phyloP scores from a whole-genome alignment of 2,329 filamentous ascomycete genomes.

The Aspergillus texensis region DNA sequence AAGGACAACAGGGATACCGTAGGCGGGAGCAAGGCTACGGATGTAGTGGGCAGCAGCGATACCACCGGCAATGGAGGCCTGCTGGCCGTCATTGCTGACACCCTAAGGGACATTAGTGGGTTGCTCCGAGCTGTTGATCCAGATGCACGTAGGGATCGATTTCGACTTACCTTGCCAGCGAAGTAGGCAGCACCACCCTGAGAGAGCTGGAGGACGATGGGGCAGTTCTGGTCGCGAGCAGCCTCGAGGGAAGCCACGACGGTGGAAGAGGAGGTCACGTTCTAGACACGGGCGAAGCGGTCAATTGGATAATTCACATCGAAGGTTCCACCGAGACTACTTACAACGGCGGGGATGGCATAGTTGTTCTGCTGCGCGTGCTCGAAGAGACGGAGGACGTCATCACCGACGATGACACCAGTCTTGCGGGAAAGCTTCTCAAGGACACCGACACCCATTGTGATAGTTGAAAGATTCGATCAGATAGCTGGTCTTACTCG shows the following conservation, averaged over 20 bases:
- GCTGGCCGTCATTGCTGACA: constrained; percentile 79
- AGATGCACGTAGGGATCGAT: background rate
- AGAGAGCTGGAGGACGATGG: constrained; percentile 89
- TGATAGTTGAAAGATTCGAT: constrained; percentile 21
- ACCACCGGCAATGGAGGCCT: constrained; percentile 84
- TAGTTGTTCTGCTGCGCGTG: constrained; percentile 86
- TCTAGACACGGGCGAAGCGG: constrained; percentile 47
- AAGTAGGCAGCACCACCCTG: constrained; percentile 95
- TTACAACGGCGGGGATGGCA: constrained; percentile 79
- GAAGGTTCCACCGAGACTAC: constrained; percentile 26
- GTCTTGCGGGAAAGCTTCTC: constrained; percentile 65
- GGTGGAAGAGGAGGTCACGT: constrained; percentile 91
- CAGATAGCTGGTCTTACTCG: constrained; percentile 5
- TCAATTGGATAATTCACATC: constrained; percentile 3
- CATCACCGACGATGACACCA: constrained; percentile 69
- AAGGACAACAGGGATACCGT: constrained; percentile 87
- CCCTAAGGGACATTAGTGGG: constrained; percentile 50
- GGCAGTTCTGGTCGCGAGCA: constrained; percentile 86
- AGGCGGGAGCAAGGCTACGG: constrained; percentile 80
- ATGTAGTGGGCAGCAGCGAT: constrained; percentile 93
- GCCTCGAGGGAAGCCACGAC: constrained; percentile 89
- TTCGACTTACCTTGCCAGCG: constrained; percentile 70
- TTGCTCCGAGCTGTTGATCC: constrained; percentile 1
- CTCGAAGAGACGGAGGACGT: constrained; percentile 76
- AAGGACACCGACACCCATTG: constrained; percentile 50